Base-by-base conservation (phyloP, 495 filamentous ascomycete species). In the Cercophora newfieldiana region DNA sequence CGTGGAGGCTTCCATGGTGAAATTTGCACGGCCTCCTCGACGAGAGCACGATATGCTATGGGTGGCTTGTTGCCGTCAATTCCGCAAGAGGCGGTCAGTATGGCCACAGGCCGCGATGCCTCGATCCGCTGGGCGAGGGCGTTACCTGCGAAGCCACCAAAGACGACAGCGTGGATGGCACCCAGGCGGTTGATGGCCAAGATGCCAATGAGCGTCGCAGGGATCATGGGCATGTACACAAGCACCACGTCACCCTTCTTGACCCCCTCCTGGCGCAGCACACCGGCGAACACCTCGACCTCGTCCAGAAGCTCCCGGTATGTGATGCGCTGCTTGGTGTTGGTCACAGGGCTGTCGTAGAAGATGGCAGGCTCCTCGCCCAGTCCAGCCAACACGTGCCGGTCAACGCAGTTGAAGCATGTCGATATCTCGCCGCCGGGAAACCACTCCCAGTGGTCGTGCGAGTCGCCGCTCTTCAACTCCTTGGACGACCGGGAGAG, bases 141-240 rank as follows among this genome's bases (percentile, higher is more conserved):
- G 19, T 83, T 80, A 7, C 92, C 79, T 0, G 91, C 92, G 69
- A 97, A 97, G 1, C 94, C 94, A 12, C 94, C 94, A 74, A 97
- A 97, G 2, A 97, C 94, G 7, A 94, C 93, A 3, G 91, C 87
- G 68, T 97, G 94, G 61, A 97, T 89, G 7, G 94, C 94, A 24
- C 94, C 94, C 0, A 97, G 80, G 0, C 93, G 89, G 49, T 84
- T 84, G 67, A 91, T 86, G 26, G 94, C 92, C 2, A 97, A 87
- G 24, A 93, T 90, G 22, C 91, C 93, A 57, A 96, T 89, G 19
- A 96, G 73, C 7, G 94, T 90, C 4, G 91, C 90, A 1, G 94
- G 94, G 37, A 97, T 93, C 94, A 97, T 97, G 61, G 94, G 94
- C 94, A 97, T 97, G 76, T 97, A 97, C 57, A 97, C 87, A 55